Conservation (phyloP, 2,329 filamentous ascomycete genomes). For the Anisogramma anomala region DNA sequence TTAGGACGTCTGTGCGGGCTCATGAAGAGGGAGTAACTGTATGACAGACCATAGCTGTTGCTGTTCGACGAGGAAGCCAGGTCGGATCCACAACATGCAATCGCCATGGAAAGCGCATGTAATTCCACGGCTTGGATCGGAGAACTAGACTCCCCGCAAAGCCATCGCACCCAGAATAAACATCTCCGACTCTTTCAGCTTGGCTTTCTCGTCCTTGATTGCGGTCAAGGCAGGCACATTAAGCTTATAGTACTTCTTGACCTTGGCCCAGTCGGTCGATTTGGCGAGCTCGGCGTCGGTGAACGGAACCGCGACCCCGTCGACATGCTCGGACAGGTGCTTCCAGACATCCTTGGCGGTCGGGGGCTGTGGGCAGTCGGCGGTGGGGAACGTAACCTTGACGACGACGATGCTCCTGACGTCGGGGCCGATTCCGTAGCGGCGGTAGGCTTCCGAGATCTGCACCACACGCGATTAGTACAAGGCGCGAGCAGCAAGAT, state of each 20-base stretch:
- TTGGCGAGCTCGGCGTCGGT: conserved; percentile 50
- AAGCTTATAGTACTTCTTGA: conserved; percentile 81
- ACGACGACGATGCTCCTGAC: conserved; percentile 67
- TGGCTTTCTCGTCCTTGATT: conserved; percentile 31
- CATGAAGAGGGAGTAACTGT: too few species aligned
- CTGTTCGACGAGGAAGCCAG: background rate
- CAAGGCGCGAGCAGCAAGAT: conserved; percentile 1
- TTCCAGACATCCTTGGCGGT: conserved; percentile 37
- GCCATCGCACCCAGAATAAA: conserved; percentile 69
- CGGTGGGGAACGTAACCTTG: conserved; percentile 54
- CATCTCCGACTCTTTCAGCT: conserved; percentile 50
- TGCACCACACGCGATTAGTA: conserved; percentile 24
- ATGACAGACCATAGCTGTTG: too few species aligned
- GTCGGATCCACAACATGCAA: background rate
- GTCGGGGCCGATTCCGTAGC: conserved; percentile 65
- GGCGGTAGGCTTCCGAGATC: conserved; percentile 87
- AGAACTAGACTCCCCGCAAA: conserved; percentile 50
- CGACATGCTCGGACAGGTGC: conserved; percentile 51
- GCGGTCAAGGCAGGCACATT: conserved; percentile 44
- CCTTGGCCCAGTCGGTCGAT: conserved; percentile 53
- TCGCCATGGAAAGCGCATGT: background rate
- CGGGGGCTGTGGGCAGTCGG: conserved; percentile 28
- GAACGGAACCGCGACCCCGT: conserved; percentile 49
- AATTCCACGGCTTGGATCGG: too few species aligned
- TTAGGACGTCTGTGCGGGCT: too few species aligned